phyloP scores from a whole-genome alignment of 768 basidiomycete species.

The Amanita muscaria region DNA sequence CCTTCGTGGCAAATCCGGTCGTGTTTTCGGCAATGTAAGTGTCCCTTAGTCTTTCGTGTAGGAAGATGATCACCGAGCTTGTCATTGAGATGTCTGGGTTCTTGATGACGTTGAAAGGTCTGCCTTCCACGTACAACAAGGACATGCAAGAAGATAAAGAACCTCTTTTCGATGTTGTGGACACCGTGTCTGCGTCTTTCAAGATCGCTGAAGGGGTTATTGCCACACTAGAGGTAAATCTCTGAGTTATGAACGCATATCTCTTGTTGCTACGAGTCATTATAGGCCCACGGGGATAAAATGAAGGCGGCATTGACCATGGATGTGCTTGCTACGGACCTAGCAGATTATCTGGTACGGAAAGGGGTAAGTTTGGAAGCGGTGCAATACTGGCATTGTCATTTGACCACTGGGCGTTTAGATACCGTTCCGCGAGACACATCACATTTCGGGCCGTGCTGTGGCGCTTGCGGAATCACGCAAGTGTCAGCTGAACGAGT shows the following conservation, averaged over 20 bases:
- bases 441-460: conserved; percentile 94
- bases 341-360: conserved; percentile 97
- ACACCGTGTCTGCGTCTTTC: conserved; percentile 80
- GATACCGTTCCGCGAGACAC: conserved; percentile 98
- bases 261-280: neutral
- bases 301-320: conserved; percentile 89
- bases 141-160: conserved; percentile 99
- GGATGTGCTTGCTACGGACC: conserved; percentile 98
- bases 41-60: neutral
- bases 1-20: conserved; percentile 89
- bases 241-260: neutral
- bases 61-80: conserved; percentile 7
- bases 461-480: conserved; percentile 89
- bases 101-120: conserved; percentile 92
- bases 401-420: conserved; percentile 20
- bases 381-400: neutral
- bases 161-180: conserved; percentile 89
- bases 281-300: conserved; percentile 78
- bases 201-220: conserved; percentile 93
- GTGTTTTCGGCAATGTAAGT: conserved; percentile 84
- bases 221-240: conserved; percentile 69
- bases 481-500: conserved; percentile 70
- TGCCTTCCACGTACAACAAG: conserved; percentile 99
- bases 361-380: conserved; percentile 69
- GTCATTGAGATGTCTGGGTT: conserved; percentile 85